phyloP scores from a whole-genome alignment of 306 rosid species.

The Sindora glabra region DNA sequence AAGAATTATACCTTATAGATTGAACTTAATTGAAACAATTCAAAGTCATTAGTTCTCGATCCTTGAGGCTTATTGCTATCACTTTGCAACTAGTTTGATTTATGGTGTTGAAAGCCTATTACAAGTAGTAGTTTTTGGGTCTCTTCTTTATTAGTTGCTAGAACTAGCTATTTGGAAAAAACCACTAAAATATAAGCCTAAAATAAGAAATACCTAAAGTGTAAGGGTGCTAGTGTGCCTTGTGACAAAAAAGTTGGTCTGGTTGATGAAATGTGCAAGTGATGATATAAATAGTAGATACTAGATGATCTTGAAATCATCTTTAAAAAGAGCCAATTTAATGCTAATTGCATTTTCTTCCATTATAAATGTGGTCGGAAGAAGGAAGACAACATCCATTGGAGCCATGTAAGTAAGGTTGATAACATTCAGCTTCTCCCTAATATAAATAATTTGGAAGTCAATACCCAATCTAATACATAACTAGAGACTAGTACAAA shows the following conservation, averaged over 20 bases:
- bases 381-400: conserved; percentile 93
- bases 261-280: conserved; percentile 85
- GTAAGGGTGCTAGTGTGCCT: conserved; percentile 98
- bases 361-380: conserved; percentile 93
- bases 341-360: conserved; percentile 96
- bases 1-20: no score
- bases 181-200: not conserved
- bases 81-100: no score
- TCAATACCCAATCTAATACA: conserved; percentile 18
- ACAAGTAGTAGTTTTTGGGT: no score
- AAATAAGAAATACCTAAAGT: conserved; percentile 70
- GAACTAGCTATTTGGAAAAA: not conserved
- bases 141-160: no score
- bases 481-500: not conserved
- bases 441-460: conserved; percentile 22
- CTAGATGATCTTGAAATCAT: conserved; percentile 90
- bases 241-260: conserved; percentile 98
- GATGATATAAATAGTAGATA: conserved; percentile 87
- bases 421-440: conserved; percentile 99
- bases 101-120: no score
- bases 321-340: conserved; percentile 94
- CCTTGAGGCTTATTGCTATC: no score
- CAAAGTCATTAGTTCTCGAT: no score
- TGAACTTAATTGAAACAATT: no score
- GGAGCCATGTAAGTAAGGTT: conserved; percentile 99